These are phyloP conservation scores for Geotrichum armillariae DNA, from an alignment of 1,139 yeast species.

Conservation along the genomic window DNA sequence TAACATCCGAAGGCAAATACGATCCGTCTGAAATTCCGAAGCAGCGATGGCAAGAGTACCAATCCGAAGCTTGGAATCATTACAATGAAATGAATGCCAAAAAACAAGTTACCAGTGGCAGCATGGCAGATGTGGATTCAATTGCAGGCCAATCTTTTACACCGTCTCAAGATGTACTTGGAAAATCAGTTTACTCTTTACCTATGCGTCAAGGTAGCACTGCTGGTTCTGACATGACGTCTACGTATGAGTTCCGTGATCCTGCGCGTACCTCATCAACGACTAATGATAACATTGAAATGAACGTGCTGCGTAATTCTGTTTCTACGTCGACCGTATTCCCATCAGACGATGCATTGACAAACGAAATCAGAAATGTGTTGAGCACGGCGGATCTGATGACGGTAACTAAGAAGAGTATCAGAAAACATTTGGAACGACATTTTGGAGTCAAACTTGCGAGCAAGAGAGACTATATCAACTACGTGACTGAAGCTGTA, in stretches of 20 bases:
- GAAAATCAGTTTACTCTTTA: conserved; percentile 22
- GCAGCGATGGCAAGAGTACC: conserved; percentile 44
- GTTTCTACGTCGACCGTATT: conserved; percentile 24
- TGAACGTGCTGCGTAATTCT: conserved; percentile 27
- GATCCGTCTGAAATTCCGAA: conserved; percentile 44
- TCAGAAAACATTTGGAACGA: conserved; percentile 40
- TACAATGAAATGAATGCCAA: conserved; percentile 29
- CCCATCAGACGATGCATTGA: conserved; percentile 42
- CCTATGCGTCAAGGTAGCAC: conserved; percentile 4
- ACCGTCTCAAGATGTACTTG: conserved; percentile 21
- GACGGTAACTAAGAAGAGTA: conserved; percentile 42
- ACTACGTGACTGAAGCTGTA: conserved; percentile 43
- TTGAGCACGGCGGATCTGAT: conserved; percentile 42
- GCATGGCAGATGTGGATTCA: conserved; percentile 10
- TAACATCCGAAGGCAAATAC: conserved; percentile 38
- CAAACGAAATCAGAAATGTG: conserved; percentile 41
- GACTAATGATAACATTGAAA: conserved; percentile 27
- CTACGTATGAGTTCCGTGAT: conserved; percentile 1
- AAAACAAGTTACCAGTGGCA: background rate
- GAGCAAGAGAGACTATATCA: conserved; percentile 42
- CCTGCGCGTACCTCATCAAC: background rate
- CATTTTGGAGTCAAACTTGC: conserved; percentile 39
- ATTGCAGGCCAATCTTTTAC: conserved; percentile 16
- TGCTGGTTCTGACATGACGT: conserved; percentile 4
- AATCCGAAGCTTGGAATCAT: conserved; percentile 37